Evolutionary conservation across 345 rosid genomes (phyloP), one percentile per base, ranked within the genome.

Genomic region (Camelina neglecta): DNA sequence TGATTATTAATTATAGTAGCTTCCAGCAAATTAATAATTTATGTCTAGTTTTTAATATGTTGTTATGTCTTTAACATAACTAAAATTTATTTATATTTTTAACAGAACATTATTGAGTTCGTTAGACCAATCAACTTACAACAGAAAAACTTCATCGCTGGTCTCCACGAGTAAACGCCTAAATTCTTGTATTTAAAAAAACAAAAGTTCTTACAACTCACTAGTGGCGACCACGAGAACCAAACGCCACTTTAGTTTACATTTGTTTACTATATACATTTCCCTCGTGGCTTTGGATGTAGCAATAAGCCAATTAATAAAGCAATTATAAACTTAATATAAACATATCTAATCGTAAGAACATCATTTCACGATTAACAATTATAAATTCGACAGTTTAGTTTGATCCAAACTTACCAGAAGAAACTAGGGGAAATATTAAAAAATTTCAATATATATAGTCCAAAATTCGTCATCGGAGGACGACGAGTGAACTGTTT

Each of bases 91-190:
- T 23, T 54, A 8, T 51, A 20, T 16, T 42, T 71, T 24, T 21
- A 21, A 24, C 29, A 20, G 24, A 47, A 6, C 24, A 38, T 60
- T 60, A 51, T 23, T 2, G 16, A 11, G 38, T 47, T 69, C 5
- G 36, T 48, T 49, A 36, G 33, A 36, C 36, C 35, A 36, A 51
- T 51, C 5, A 67, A 36, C 21, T 11, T 42, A 12, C 15, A 42
- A 50, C 70, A 42, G 23, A 59, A 38, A 38, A 38, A 26, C 53
- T 45, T 26, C 15, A 26, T 64, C 24, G 5, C n/a, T 35, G 39
- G 68, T 45, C 8, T 63, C 9, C 24, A 29, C 41, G 42, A 31
- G 57, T 48, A 48, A 65, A 31, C 44, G 39, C 26, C 39, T 65
- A 8, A 15, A 57, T 31, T 24, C 60, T 55, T 11, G 3, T 12